Conservation (phyloP, 2,329 filamentous ascomycete species). For the Sclerotinia subarctica region DNA sequence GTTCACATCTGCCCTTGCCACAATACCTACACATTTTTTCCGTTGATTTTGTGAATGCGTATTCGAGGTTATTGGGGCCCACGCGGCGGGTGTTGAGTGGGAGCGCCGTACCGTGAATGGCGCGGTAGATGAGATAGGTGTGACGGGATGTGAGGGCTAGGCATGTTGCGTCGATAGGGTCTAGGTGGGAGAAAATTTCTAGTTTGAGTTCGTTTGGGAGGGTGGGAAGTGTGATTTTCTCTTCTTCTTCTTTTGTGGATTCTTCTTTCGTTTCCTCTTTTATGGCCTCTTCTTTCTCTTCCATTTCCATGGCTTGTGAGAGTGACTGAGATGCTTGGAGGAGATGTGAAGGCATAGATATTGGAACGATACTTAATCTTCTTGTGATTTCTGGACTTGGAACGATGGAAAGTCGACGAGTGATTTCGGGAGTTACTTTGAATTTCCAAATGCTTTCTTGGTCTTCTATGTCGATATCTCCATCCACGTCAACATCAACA, state of each 20-base stretch:
- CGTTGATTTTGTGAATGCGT: slow-evolving; percentile 60
- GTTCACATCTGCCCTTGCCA: slow-evolving; percentile 58
- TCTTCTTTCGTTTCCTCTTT: background rate
- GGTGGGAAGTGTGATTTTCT: slow-evolving; percentile 22
- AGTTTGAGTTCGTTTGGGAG: slow-evolving; percentile 60
- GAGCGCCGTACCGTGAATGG: slow-evolving; percentile 52
- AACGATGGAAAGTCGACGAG: slow-evolving; percentile 20
- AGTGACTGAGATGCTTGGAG: slow-evolving; percentile 12
- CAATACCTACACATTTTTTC: slow-evolving; percentile 63
- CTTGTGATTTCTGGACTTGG: slow-evolving; percentile 26
- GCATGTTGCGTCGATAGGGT: slow-evolving; percentile 62
- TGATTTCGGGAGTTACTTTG: slow-evolving; percentile 18
- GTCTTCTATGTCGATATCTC: background rate
- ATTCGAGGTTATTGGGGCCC: slow-evolving; percentile 62
- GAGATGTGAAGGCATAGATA: slow-evolving; percentile 2
- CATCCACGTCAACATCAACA: background rate
- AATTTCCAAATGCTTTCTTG: slow-evolving; percentile 8
- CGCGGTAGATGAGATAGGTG: slow-evolving; percentile 57
- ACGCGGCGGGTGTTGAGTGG: slow-evolving; percentile 54
- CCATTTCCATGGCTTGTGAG: slow-evolving; percentile 30
- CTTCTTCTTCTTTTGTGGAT: background rate
- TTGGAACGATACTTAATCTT: slow-evolving; percentile 22
- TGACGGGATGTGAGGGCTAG: slow-evolving; percentile 56
- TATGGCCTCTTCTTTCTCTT: slow-evolving; percentile 29
- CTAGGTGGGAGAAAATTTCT: slow-evolving; percentile 58